These are phyloP conservation scores for Chlamydomonas incerta DNA, from an alignment of 139 green algal species.

Conservation along the genomic window DNA sequence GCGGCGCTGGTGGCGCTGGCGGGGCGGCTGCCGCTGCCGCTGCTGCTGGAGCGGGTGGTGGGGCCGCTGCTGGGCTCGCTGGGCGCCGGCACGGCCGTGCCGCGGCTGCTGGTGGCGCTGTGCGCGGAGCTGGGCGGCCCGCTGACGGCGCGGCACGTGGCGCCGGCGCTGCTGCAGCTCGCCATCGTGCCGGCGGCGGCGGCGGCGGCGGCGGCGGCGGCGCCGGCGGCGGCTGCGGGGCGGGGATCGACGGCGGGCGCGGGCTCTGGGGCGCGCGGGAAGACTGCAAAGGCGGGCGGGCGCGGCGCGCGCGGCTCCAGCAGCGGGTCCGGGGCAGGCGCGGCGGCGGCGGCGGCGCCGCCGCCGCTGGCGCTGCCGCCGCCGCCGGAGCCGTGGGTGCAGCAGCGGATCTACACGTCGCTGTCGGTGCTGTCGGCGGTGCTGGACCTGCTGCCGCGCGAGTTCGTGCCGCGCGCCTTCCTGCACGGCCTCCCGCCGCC, in stretches of 20 bases:
- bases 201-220: background rate
- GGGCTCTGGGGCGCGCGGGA: too few species aligned
- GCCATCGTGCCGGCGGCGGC: background rate
- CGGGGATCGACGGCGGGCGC: too few species aligned
- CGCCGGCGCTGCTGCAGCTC: constrained; percentile 29
- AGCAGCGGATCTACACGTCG: constrained; percentile 14
- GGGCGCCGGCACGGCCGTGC: background rate
- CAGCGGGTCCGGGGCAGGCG: background rate
- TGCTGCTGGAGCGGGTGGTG: constrained; percentile 18
- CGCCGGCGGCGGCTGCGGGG: background rate
- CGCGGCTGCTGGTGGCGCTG: constrained; percentile 22
- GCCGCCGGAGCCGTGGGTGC: background rate
- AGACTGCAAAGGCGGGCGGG: background rate
- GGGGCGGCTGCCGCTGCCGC: constrained; percentile 26
- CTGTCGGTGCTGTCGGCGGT: constrained; percentile 9
- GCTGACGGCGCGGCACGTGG: constrained; percentile 18
- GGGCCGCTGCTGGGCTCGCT: background rate
- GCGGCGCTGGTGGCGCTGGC: background rate
- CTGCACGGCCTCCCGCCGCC: constrained; percentile 4
- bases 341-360: background rate
- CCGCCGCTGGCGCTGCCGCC: background rate
- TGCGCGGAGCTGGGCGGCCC: constrained; percentile 10
- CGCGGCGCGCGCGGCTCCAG: too few species aligned
- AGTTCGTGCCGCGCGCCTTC: constrained; percentile 13
- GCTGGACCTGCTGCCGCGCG: constrained; percentile 10